Evolutionary conservation across 179 eudicot species (phyloP), one percentile per base, ranked within the genome.

Genomic region (Carnegiea gigantea): DNA sequence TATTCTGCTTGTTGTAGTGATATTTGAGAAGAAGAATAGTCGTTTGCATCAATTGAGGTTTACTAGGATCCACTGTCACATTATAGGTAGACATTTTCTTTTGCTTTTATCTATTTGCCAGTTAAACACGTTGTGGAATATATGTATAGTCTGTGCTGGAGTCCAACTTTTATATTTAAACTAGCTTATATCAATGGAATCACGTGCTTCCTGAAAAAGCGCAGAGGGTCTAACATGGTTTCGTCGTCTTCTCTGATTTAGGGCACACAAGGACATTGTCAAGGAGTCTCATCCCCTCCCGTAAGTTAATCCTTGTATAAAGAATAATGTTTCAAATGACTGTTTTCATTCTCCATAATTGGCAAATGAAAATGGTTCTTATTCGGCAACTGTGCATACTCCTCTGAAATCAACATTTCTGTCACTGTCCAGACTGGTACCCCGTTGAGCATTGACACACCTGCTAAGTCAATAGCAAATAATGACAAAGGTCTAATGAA

Each of bases 391-490:
- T 11, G 12, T 38, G 57, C 4, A 82, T 11, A n/a, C 18, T 59
- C 15, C 38, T 30, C 53, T 83, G 73, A 54, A 70, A 12, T 43
- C 2, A 44, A 15, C 49, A 48, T 72, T 48, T 48, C 10, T 67
- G 40, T 71, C 64, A 36, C 73, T 76, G 79, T 80, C 81, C 84
- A 94, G 98, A 90, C 88, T 80, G 87, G 85, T 85, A 84, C 90
- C 81, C 86, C 94, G 76, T 72, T 92, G 86, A 88, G 89, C 85
- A 85, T 86, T 77, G 98, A 94, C 75, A 81, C 93, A 59, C 92
- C 93, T 73, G 85, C 84, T 48, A 96, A 96, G 90, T 88, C 98
- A 82, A 79, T 96, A 26, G 92, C 85, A 80, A 89, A 88, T 81
- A 82, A 87, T 1, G 95, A 94, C 77, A 90, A 84, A 85, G 88